Evolutionary conservation across 1,284 basidiomycete genomes (phyloP).

Genomic region (Ceratobasidium sp.): DNA sequence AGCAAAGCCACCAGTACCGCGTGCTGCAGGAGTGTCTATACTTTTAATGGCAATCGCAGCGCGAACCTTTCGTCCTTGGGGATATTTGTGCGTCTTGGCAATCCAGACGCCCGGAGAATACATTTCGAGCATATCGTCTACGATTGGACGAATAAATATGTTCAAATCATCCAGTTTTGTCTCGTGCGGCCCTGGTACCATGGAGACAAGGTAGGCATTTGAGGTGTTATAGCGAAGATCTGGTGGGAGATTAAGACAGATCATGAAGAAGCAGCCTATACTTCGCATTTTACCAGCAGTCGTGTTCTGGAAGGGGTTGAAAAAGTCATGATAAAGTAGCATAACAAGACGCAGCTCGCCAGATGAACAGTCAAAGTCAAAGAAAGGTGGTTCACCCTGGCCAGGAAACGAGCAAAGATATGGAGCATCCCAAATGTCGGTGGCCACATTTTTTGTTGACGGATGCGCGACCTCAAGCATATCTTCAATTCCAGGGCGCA

Average conservation of each 20-base stretch:
- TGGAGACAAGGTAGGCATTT: conserved; percentile 44
- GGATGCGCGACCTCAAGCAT: not conserved
- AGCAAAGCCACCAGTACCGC: not conserved
- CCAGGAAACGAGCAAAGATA: not conserved
- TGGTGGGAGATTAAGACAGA: conserved; percentile 45
- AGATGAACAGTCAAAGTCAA: not conserved
- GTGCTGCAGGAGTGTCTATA: not conserved
- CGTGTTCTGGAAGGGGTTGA: conserved; percentile 27
- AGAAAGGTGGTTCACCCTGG: too few relatives aligned
- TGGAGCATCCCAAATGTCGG: conserved; percentile 3
- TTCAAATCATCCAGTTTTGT: not conserved
- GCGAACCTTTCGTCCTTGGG: not conserved
- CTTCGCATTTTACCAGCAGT: conserved; percentile 9
- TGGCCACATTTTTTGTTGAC: too few relatives aligned
- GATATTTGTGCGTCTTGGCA: not conserved
- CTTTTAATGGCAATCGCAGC: not conserved
- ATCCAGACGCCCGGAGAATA: not conserved
- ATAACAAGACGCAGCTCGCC: not conserved
- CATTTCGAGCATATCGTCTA: not conserved
- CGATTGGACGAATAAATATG: not conserved
- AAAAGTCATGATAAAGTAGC: conserved; percentile 18
- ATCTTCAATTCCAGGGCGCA: not conserved
- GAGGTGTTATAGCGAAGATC: conserved; percentile 45
- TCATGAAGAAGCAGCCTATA: conserved; percentile 36
- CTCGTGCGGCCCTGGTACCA: not conserved